Percentiles rank a stretch among this genome's conserved stretches.
Evolutionary conservation across 257 asterid genomes (phyloP).

Genomic region (Solanum tacnaense): DNA sequence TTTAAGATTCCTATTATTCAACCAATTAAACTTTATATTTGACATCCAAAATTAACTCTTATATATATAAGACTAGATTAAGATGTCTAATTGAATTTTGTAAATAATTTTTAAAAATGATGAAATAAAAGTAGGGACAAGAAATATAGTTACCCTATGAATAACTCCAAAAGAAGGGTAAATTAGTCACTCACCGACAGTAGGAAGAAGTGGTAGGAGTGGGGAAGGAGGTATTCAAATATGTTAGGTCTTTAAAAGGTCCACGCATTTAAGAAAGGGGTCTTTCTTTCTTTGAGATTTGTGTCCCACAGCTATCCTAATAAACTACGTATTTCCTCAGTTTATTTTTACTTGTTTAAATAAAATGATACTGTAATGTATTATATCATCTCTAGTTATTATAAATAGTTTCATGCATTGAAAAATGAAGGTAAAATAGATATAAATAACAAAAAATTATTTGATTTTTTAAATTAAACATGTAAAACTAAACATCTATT

Average conservation of each 20-base stretch:
- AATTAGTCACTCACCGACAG: slow-evolving; percentile 47
- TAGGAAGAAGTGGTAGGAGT: slow-evolving; percentile 14
- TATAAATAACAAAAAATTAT: too few species aligned
- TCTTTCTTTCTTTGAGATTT: slow-evolving; percentile 29
- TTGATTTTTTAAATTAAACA: too few species aligned
- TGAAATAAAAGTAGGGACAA: neutral
- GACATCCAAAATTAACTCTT: neutral
- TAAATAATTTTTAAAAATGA: neutral
- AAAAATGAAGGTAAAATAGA: too few species aligned
- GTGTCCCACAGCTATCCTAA: slow-evolving; percentile 18
- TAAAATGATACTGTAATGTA: too few species aligned
- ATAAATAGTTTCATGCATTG: too few species aligned
- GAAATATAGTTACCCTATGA: neutral
- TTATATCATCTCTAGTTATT: too few species aligned
- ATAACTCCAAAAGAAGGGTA: neutral
- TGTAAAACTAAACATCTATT: neutral
- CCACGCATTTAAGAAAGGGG: slow-evolving; percentile 29
- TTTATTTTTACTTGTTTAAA: too few species aligned
- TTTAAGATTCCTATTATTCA: neutral
- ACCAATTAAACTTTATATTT: neutral
- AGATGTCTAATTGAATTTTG: neutral
- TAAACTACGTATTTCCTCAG: too few species aligned
- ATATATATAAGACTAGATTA: too few species aligned
- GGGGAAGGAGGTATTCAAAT: slow-evolving; percentile 11
- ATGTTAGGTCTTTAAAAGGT: slow-evolving; percentile 35